Percentiles rank a stretch among this genome's conserved stretches.
Conservation (phyloP, 345 rosid genomes). For the Raphanus raphanistrum region DNA sequence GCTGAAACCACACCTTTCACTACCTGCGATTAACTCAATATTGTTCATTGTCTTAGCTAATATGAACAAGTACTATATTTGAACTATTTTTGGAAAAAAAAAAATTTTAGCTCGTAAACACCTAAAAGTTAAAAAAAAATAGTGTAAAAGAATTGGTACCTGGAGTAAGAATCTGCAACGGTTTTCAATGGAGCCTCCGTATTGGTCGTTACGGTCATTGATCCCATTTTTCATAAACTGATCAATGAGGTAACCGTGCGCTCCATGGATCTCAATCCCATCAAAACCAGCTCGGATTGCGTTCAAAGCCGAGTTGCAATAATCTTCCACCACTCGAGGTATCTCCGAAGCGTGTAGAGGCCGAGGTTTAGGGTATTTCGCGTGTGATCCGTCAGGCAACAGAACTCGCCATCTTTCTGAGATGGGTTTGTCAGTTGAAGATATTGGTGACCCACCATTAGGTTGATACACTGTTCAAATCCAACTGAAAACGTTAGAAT, state of each 20-base stretch:
- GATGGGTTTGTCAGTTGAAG: constrained; percentile 63
- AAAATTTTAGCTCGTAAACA: background rate
- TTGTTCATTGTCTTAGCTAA: background rate
- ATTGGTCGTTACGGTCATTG: constrained; percentile 71
- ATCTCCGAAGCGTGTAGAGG: constrained; percentile 53
- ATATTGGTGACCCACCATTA: constrained; percentile 66
- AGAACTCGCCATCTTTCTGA: constrained; percentile 69
- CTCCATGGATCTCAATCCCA: constrained; percentile 87
- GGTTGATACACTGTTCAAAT: constrained; percentile 67
- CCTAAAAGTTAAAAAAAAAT: background rate
- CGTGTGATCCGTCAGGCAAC: constrained; percentile 60
- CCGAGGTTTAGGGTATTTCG: constrained; percentile 50
- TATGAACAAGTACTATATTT: background rate
- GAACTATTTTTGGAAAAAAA: too few relatives aligned
- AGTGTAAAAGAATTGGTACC: constrained; percentile 11
- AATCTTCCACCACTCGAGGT: constrained; percentile 51
- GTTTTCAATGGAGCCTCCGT: constrained; percentile 72
- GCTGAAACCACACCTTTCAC: constrained; percentile 57
- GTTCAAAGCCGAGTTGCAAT: constrained; percentile 59
- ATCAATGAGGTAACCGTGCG: constrained; percentile 86
- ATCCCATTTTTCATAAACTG: constrained; percentile 81
- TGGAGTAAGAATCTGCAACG: constrained; percentile 69
- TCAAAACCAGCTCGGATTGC: constrained; percentile 90
- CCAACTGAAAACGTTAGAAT: background rate
- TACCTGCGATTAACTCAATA: constrained; percentile 37